phyloP scores from a whole-genome alignment of 768 basidiomycete genomes.

The Rossbeevera mucosa region DNA sequence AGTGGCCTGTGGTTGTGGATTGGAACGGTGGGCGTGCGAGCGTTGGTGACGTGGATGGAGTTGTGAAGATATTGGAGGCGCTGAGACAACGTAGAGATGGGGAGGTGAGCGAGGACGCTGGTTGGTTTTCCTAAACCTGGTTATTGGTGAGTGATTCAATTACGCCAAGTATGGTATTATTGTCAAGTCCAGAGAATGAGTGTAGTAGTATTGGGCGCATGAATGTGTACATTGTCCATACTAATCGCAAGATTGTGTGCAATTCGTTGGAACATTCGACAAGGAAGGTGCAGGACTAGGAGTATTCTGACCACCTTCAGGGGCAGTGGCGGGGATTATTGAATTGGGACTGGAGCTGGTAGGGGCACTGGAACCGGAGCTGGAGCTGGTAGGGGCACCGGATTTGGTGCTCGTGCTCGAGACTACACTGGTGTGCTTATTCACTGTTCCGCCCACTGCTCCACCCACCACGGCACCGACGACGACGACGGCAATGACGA shows the following conservation, averaged over 20 bases:
- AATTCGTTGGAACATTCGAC: too few species aligned
- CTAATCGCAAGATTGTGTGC: too few species aligned
- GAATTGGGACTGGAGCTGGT: too few species aligned
- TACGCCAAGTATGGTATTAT: neutral
- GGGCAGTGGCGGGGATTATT: neutral
- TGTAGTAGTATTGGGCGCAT: neutral
- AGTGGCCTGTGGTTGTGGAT: slow-evolving; percentile 79
- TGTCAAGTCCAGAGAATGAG: neutral
- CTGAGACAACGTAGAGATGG: slow-evolving; percentile 66
- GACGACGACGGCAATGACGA: slow-evolving; percentile 37
- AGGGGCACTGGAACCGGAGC: neutral
- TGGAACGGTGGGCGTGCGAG: slow-evolving; percentile 64
- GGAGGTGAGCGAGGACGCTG: slow-evolving; percentile 43
- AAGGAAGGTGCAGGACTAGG: neutral
- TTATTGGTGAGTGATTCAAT: too few species aligned
- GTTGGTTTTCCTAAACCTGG: slow-evolving; percentile 55
- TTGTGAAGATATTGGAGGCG: slow-evolving; percentile 60
- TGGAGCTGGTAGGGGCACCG: accelerated
- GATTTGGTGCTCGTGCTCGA: neutral
- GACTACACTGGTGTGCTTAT: slow-evolving; percentile 15
- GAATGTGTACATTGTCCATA: too few species aligned
- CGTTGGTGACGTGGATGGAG: slow-evolving; percentile 65
- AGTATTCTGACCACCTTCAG: neutral
- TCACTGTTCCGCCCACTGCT: slow-evolving; percentile 49
- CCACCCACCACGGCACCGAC: slow-evolving; percentile 54